Conservation (phyloP, 441 rosid genomes). For the Populus hybrid region DNA sequence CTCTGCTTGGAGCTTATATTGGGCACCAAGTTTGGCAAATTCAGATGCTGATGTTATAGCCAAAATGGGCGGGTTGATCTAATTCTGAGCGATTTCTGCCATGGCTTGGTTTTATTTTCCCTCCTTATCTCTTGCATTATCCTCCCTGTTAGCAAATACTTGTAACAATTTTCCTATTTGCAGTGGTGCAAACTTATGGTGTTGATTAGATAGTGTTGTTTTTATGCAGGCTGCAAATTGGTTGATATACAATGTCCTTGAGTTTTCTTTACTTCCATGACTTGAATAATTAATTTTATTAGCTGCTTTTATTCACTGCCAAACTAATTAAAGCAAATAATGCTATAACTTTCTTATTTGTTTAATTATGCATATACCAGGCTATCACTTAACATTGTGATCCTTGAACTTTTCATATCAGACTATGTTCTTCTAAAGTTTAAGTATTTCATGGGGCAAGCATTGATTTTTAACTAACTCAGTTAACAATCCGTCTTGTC, state of each 20-base stretch:
- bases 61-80: neutral
- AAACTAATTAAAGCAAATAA: slow-evolving; percentile 7
- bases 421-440: slow-evolving; percentile 30
- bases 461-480: slow-evolving; percentile 50
- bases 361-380: slow-evolving; percentile 8
- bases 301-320: neutral
- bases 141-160: neutral
- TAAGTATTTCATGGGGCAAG: slow-evolving; percentile 36
- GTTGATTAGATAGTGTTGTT: neutral
- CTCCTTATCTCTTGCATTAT: neutral
- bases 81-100: neutral
- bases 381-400: slow-evolving; percentile 12
- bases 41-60: neutral
- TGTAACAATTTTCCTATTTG: neutral
- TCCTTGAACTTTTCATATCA: slow-evolving; percentile 20
- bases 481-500: slow-evolving; percentile 53
- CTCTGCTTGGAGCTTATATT: neutral
- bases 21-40: neutral
- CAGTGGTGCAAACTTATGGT: slow-evolving; percentile 8
- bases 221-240: neutral
- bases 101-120: neutral
- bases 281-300: neutral
- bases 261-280: neutral
- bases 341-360: slow-evolving; percentile 7
- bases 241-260: neutral